phyloP scores from a whole-genome alignment of 306 rosid species.

The Fragaria ananassa region DNA sequence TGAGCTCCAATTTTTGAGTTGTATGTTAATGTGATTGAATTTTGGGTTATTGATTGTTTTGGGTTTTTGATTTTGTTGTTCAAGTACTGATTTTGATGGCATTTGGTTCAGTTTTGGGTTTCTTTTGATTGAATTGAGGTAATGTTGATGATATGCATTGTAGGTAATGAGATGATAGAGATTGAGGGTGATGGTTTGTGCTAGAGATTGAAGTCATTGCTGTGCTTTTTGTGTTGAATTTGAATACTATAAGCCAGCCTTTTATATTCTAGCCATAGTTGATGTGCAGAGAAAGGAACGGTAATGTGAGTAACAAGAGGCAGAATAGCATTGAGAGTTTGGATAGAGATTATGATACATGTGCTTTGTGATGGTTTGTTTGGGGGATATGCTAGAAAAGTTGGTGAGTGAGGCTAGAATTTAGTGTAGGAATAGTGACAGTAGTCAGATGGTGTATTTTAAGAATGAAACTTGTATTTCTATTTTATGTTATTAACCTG shows the following conservation, averaged over 20 bases:
- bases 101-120: slow-evolving; percentile 8
- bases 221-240: not conserved
- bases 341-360: not conserved
- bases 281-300: not conserved
- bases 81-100: slow-evolving; percentile 17
- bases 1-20: slow-evolving; percentile 5
- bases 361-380: not conserved
- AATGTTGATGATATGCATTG: not conserved
- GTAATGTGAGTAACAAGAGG: not conserved
- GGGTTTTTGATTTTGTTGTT: not conserved
- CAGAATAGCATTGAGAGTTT: not conserved
- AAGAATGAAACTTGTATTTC: not conserved
- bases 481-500: not conserved
- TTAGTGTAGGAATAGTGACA: not conserved
- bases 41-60: not conserved
- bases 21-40: not conserved
- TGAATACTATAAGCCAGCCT: not conserved
- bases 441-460: not conserved
- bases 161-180: not conserved
- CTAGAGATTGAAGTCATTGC: not conserved
- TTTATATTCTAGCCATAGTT: not conserved
- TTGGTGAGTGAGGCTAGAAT: not conserved
- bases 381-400: not conserved
- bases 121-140: not conserved
- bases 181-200: not conserved